Evolutionary conservation across 257 asterid species (phyloP), one percentile per base, ranked within the genome.

Genomic region (Ehretia macrophylla): DNA sequence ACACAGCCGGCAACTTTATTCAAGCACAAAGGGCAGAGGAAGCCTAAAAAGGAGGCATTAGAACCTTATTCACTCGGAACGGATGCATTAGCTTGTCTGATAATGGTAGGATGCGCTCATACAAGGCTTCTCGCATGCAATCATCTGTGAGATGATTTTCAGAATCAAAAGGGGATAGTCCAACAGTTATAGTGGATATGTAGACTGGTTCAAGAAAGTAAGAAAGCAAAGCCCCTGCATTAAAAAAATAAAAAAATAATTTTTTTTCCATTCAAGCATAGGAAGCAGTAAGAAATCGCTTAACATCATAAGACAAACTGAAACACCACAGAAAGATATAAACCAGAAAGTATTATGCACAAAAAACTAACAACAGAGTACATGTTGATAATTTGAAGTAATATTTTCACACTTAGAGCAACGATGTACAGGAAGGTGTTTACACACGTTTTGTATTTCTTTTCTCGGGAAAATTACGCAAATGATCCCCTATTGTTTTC

Each of bases 211-310:
- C 95, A 82, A 92, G 63, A 63, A 79, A 84, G 67, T 60, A 71
- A 58, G 96, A 86, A 73, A 92, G 97, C 59, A 85, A 80, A 66
- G 98, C 87, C 70, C 95, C 98, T 88, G 78, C 53, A 74, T 16
- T 19, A 21, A 63, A 58, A 59, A 56, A 53, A 60, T 39, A 0
- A 8, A 32, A 11, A 40, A 10, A 10, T 19, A 65, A 37, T 6
- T 3, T 27, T 27, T 27, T 27, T 27, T 13, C 5, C 55, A 58
- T 50, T 51, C 35, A 27, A n/a, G 14, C 18, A 21, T 51, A 49
- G 17, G 23, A 44, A 46, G n/a, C 42, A 45, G 23, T n/a, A 17
- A 37, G 10, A 17, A 37, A 16, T 17, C 14, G 32, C 40, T 9
- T 10, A 20, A 63, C 22, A 13, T 18, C 32, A 44, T 22, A 40